phyloP scores from a whole-genome alignment of 805 yeast genomes.

The Kodamaea neixiangensis region DNA sequence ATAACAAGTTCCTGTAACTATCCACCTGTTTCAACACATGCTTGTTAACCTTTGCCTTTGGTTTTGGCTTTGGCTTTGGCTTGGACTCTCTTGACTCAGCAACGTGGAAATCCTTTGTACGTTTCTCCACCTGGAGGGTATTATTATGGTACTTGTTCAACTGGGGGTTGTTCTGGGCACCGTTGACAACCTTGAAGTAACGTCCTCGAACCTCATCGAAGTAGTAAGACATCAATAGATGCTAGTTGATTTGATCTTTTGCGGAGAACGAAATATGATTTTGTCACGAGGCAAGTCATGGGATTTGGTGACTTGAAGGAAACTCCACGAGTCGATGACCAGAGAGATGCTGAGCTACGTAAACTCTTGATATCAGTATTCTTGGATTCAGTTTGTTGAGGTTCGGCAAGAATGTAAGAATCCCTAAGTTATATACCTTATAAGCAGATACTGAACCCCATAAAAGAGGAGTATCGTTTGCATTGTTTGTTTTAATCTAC shows the following conservation, averaged over 20 bases:
- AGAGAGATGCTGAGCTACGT: too few species aligned
- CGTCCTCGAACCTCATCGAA: slow-evolving; percentile 28
- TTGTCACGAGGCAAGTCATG: background rate
- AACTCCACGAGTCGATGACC: too few species aligned
- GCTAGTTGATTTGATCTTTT: background rate
- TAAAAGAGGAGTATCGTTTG: background rate
- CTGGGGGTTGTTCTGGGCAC: slow-evolving; percentile 19
- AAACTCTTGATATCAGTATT: background rate
- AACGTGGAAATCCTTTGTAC: slow-evolving; percentile 14
- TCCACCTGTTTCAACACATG: background rate
- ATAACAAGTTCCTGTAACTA: background rate
- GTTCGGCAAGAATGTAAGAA: background rate
- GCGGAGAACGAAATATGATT: background rate
- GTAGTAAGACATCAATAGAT: slow-evolving; percentile 14
- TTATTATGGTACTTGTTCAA: slow-evolving; percentile 31
- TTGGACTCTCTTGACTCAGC: background rate
- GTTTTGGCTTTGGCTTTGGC: background rate
- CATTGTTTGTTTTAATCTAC: too few species aligned
- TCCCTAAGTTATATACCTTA: background rate
- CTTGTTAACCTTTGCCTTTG: background rate
- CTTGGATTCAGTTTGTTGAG: background rate
- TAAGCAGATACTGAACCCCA: background rate
- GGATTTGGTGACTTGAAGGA: too few species aligned
- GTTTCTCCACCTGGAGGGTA: slow-evolving; percentile 22
- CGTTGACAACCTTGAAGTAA: slow-evolving; percentile 38